These are phyloP conservation scores for Durio zibethinus DNA, from an alignment of 345 rosid species.

Conservation along the genomic window DNA sequence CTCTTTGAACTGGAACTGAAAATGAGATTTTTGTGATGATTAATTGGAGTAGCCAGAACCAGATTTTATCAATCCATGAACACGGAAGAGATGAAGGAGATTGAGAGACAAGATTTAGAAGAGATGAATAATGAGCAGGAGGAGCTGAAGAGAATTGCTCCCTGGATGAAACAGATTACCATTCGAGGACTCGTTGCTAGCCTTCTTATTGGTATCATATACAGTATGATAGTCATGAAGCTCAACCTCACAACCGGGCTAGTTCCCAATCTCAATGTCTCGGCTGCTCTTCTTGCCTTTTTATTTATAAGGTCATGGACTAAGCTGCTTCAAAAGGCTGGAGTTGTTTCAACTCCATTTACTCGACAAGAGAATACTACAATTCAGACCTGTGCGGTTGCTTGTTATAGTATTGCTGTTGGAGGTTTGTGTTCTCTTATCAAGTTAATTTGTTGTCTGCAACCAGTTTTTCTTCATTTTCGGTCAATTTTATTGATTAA, in stretches of 20 bases:
- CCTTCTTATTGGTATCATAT: conserved; percentile 61
- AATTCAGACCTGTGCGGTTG: conserved; percentile 91
- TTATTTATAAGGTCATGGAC: conserved; percentile 80
- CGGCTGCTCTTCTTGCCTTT: conserved; percentile 85
- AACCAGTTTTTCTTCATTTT: background rate
- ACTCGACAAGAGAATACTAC: conserved; percentile 90
- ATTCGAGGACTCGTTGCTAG: conserved; percentile 70
- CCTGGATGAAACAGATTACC: conserved; percentile 87
- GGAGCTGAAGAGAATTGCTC: conserved; percentile 47
- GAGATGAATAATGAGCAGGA: conserved; percentile 36
- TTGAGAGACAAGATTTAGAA: conserved; percentile 35
- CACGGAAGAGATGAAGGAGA: conserved; percentile 27
- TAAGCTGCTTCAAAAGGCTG: conserved; percentile 65
- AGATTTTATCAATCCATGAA: conserved; percentile 7
- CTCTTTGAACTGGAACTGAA: background rate
- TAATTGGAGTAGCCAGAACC: background rate
- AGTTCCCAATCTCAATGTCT: conserved; percentile 93
- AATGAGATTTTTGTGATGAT: background rate
- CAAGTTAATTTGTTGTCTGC: background rate
- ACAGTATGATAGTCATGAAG: conserved; percentile 86
- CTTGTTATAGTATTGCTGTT: conserved; percentile 86
- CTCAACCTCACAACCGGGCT: conserved; percentile 89
- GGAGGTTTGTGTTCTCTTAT: conserved; percentile 48
- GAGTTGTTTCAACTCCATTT: conserved; percentile 64
- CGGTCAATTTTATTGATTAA: background rate